phyloP scores from a whole-genome alignment of 805 yeast species.

The Pichia scutulata region DNA sequence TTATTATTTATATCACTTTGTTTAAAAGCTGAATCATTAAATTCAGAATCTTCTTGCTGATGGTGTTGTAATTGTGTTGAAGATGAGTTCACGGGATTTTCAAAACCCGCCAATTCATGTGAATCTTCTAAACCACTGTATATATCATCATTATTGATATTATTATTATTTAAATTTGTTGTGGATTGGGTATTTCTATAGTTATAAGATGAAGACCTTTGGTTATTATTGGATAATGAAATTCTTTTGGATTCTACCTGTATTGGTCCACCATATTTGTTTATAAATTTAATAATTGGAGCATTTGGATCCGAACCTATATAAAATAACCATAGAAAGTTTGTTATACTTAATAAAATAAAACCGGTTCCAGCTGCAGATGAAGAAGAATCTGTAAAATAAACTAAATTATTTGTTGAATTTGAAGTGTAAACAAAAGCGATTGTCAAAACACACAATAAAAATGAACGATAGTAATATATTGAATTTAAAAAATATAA shows the following conservation, averaged over 20 bases:
- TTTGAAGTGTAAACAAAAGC: conserved; percentile 83
- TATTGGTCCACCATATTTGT: conserved; percentile 56
- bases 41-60: conserved; percentile 2
- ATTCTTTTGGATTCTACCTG: conserved; percentile 2
- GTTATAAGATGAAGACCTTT: background rate
- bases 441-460: conserved; percentile 52
- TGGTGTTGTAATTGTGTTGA: background rate
- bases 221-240: conserved; percentile 11
- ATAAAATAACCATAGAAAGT: conserved; percentile 79
- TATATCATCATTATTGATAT: conserved; percentile 2
- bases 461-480: conserved; percentile 57
- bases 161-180: background rate
- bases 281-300: conserved; percentile 79
- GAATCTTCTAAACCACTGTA: conserved; percentile 4
- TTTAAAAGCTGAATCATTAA: conserved; percentile 9
- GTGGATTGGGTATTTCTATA: conserved; percentile 7
- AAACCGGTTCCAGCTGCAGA: conserved; percentile 93
- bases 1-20: conserved; percentile 10
- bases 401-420: conserved; percentile 73
- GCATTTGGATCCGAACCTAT: conserved; percentile 87
- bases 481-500: conserved; percentile 55
- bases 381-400: conserved; percentile 51
- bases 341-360: conserved; percentile 71
- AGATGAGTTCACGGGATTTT: conserved; percentile 7
- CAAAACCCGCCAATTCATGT: conserved; percentile 12